Evolutionary conservation across 2,329 filamentous ascomycete species (phyloP), one percentile per base, ranked within the genome.

Genomic region (Orbilia oligospora): DNA sequence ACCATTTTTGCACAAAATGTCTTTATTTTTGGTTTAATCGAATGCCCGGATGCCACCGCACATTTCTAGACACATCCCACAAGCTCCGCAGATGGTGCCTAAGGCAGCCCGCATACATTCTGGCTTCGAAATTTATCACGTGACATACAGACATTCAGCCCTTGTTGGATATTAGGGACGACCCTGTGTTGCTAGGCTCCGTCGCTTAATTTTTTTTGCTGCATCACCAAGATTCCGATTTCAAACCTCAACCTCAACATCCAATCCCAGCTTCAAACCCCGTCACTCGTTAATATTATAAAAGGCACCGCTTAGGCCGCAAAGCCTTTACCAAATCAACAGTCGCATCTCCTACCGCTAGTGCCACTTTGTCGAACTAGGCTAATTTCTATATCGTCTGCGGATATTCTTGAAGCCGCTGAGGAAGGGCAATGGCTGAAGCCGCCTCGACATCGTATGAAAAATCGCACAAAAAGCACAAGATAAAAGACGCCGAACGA

Each of bases 361-460:
- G 3, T 6, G 18, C 33, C 51, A 18, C 24, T 16, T 36, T 12
- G 16, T 53, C 24, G 48, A 36, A 36, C 9, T 36, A 16, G 18
- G 41, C 2, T 38, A 0, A 22, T 24, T 18, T 16, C 1, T 16
- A 16, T 12, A 55, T 1, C 51, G 5, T 55, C 27, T 36, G 4
- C 5, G 16, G n/a, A 55, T 5, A 36, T 10, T 18, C 16, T 16
- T 9, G 6, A 10, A 12, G 49, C 20, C 24, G 22, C 9, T n/a
- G 24, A 55, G 48, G 41, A 38, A 56, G n/a, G 84, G 83, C 33
- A 83, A 81, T 48, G 85, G 84, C 51, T 85, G 86, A 64, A 82
- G 82, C 73, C 86, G 83, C 83, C 85, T 82, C 66, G 85, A 81
- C 66, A 84, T 81, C 79, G 81, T 80, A 73, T 14, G 33, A 66